A percentile compares a stretch with the other conserved stretches of the same genome.
Conservation (phyloP, 2,329 filamentous ascomycete species). For the Alternaria gansuensis region DNA sequence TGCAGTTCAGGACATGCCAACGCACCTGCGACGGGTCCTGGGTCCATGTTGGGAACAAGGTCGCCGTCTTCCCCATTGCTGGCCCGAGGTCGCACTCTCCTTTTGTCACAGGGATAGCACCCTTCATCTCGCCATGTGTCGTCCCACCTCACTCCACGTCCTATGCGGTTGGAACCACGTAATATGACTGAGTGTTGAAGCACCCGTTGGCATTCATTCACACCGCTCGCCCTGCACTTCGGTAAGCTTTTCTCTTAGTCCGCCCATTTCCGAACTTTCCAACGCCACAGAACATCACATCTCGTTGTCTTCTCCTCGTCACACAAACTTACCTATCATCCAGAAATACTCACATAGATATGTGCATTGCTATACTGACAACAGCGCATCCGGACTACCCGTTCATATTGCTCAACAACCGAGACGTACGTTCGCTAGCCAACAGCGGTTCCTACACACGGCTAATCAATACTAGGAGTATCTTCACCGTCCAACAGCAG, state of each 20-base stretch:
- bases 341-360: constrained; percentile 9
- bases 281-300: constrained; percentile 14
- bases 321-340: neutral
- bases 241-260: constrained; percentile 17
- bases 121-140: constrained; percentile 29
- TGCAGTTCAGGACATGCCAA: neutral
- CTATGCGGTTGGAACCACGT: constrained; percentile 39
- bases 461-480: constrained; percentile 61
- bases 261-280: constrained; percentile 24
- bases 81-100: constrained; percentile 7
- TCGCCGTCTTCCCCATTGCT: neutral
- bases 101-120: constrained; percentile 20
- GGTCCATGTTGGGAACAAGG: neutral
- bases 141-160: constrained; percentile 45
- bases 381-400: constrained; percentile 61
- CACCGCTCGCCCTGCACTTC: constrained; percentile 37
- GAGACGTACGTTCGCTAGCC: constrained; percentile 51
- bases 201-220: constrained; percentile 33
- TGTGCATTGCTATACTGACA: constrained; percentile 62
- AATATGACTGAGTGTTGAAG: constrained; percentile 36
- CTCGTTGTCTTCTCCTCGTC: neutral
- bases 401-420: constrained; percentile 61
- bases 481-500: constrained; percentile 67
- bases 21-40: neutral
- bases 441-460: neutral